A percentile compares a stretch with the other conserved stretches of the same genome.
phyloP scores from a whole-genome alignment of 345 rosid species.

The Pseudoturritis turrita region DNA sequence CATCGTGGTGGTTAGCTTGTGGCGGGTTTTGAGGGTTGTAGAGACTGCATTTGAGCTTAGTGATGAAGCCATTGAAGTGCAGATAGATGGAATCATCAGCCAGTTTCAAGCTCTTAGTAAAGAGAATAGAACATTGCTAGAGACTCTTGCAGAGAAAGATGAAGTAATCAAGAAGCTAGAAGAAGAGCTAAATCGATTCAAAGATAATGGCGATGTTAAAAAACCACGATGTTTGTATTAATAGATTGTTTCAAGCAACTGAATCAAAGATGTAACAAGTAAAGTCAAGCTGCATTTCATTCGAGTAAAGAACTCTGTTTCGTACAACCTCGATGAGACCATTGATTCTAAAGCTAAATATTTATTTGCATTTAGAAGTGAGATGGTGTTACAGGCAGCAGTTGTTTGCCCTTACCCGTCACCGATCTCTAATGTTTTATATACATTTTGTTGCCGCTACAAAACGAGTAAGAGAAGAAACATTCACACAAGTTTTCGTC shows the following conservation, averaged over 20 bases:
- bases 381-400: not conserved
- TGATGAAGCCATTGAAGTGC: conserved; percentile 69
- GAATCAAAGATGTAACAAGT: not conserved
- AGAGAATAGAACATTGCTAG: conserved; percentile 38
- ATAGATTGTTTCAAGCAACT: not conserved
- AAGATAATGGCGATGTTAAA: not conserved
- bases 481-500: conserved; percentile 8
- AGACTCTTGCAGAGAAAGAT: conserved; percentile 41
- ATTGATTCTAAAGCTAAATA: conserved; percentile 11
- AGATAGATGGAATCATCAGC: conserved; percentile 38
- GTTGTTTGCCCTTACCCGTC: not conserved
- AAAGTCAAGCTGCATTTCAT: conserved; percentile 8
- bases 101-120: conserved; percentile 48
- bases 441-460: not conserved
- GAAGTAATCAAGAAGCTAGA: conserved; percentile 37
- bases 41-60: conserved; percentile 72
- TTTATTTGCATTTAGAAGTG: not conserved
- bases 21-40: conserved; percentile 65
- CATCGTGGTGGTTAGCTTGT: conserved; percentile 60
- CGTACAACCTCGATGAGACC: conserved; percentile 5
- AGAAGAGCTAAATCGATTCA: conserved; percentile 25
- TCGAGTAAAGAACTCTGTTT: conserved; percentile 17
- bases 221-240: not conserved
- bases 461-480: conserved; percentile 1
- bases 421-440: conserved; percentile 1